phyloP scores from a whole-genome alignment of 768 basidiomycete species.

The Lyophyllum semitale region DNA sequence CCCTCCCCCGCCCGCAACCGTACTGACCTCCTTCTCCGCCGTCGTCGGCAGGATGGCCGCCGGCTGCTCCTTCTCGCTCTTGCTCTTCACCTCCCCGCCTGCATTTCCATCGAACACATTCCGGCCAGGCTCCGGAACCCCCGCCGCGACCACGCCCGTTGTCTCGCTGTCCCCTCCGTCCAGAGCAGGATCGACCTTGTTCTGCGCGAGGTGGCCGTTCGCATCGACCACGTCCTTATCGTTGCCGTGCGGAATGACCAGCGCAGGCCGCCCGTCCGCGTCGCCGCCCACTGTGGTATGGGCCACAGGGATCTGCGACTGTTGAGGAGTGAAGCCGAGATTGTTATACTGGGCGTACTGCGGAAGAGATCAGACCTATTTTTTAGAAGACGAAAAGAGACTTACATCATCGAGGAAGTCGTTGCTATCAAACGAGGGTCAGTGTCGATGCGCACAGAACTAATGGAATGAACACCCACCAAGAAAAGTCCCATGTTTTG shows the following conservation, averaged over 20 bases:
- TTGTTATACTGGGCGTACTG: conserved; percentile 61
- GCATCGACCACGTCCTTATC: conserved; percentile 28
- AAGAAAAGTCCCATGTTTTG: conserved; percentile 95
- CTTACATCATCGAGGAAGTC: conserved; percentile 72
- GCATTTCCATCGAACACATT: conserved; percentile 68
- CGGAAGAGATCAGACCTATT: neutral
- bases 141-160: conserved; percentile 41
- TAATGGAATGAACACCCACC: conserved; percentile 42
- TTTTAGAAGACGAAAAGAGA: conserved; percentile 1
- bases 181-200: conserved; percentile 2
- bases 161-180: conserved; percentile 16
- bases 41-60: conserved; percentile 11
- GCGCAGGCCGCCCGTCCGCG: conserved; percentile 52
- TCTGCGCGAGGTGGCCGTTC: conserved; percentile 1
- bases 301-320: conserved; percentile 37
- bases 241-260: conserved; percentile 43
- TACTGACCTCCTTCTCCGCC: conserved; percentile 9
- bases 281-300: conserved; percentile 53
- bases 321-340: conserved; percentile 38
- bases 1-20: conserved; percentile 8
- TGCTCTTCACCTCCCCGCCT: conserved; percentile 50
- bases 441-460: too few relatives aligned
- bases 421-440: conserved; percentile 37
- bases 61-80: neutral
- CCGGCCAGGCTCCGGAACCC: conserved; percentile 69